These are phyloP conservation scores for Alectoria sarmentosa DNA, from an alignment of 495 filamentous ascomycete species.

Conservation along the genomic window DNA sequence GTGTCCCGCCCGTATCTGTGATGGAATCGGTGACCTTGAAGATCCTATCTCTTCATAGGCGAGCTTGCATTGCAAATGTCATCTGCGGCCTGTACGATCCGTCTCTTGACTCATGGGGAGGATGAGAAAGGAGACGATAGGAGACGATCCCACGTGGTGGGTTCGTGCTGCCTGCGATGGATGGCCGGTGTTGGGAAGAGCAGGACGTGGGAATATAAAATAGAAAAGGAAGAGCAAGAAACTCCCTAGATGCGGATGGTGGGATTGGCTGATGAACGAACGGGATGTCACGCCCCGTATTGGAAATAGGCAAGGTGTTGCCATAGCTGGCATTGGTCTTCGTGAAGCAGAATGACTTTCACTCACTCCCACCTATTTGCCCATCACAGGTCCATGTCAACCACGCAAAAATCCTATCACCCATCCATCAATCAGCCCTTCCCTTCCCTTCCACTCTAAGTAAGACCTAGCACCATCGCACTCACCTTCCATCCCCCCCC, in stretches of 20 bases:
- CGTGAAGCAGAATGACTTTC: too few relatives aligned
- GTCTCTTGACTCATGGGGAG: conserved; percentile 17
- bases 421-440: too few relatives aligned
- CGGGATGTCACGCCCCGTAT: too few relatives aligned
- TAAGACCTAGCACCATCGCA: neutral
- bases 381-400: too few relatives aligned
- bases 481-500: neutral
- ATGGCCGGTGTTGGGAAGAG: neutral
- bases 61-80: conserved; percentile 31
- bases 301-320: too few relatives aligned
- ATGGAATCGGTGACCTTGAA: conserved; percentile 64
- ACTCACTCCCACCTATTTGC: too few relatives aligned
- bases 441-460: too few relatives aligned
- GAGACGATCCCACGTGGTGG: conserved; percentile 4
- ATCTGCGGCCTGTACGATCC: conserved; percentile 22
- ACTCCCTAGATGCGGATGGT: too few relatives aligned
- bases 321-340: too few relatives aligned
- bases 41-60: conserved; percentile 85
- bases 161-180: conserved; percentile 7
- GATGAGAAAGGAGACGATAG: conserved; percentile 21
- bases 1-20: conserved; percentile 95
- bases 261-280: too few relatives aligned
- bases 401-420: too few relatives aligned
- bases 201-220: neutral
- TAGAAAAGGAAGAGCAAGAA: neutral